Conservation (phyloP, 2,329 filamentous ascomycete genomes). For the Phoma sp. region DNA sequence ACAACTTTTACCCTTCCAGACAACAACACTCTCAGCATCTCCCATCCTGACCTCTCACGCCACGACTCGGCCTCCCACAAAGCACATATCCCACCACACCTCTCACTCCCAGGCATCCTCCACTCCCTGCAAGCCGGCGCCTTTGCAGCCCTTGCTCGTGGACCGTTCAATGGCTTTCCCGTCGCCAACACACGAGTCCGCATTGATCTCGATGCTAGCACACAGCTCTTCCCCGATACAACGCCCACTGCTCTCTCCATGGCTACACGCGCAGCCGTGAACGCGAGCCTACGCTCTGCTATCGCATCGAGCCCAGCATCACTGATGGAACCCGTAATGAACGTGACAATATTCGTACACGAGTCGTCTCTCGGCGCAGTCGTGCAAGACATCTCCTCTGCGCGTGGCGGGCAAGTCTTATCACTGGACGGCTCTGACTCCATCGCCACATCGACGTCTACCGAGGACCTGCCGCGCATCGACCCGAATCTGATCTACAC, state of each 20-base stretch:
- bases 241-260: constrained; percentile 72
- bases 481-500: constrained; percentile 81
- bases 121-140: constrained; percentile 77
- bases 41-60: constrained; percentile 59
- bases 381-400: constrained; percentile 79
- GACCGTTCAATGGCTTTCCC: constrained; percentile 80
- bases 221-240: constrained; percentile 72
- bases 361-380: constrained; percentile 82
- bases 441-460: constrained; percentile 3
- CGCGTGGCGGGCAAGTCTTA: constrained; percentile 75
- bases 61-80: constrained; percentile 41
- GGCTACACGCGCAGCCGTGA: constrained; percentile 69
- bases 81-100: constrained; percentile 62
- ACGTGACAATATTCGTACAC: constrained; percentile 83
- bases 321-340: constrained; percentile 94
- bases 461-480: constrained; percentile 58
- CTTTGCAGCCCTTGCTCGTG: constrained; percentile 82
- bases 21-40: constrained; percentile 72
- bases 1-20: constrained; percentile 56
- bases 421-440: constrained; percentile 62
- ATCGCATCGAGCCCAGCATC: constrained; percentile 63
- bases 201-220: constrained; percentile 70
- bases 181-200: constrained; percentile 77
- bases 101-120: constrained; percentile 59
- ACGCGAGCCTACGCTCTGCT: constrained; percentile 71